Conservation (phyloP, 352 stramenopile genomes). For the Phytophthora nicotianae region DNA sequence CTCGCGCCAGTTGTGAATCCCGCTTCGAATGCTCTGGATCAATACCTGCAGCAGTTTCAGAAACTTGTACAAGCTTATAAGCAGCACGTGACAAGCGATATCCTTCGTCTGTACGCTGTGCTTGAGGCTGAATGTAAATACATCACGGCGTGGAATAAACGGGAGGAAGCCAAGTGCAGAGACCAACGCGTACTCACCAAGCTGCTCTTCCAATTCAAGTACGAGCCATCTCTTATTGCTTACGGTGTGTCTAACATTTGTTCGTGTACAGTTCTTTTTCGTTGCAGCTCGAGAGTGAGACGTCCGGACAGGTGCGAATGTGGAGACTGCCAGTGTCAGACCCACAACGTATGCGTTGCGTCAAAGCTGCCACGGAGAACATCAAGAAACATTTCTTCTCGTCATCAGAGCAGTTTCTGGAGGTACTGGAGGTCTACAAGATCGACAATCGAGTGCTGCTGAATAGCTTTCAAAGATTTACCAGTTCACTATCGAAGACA, state of each 20-base stretch:
- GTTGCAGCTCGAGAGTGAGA: conserved; percentile 71
- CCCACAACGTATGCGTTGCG: conserved; percentile 61
- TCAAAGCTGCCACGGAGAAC: conserved; percentile 75
- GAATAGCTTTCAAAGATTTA: conserved; percentile 58
- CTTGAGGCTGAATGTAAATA: conserved; percentile 53
- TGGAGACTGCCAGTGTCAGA: conserved; percentile 50
- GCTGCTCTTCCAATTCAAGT: conserved; percentile 57
- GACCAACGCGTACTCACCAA: conserved; percentile 44
- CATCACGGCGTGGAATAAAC: conserved; percentile 40
- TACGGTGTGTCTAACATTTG: conserved; percentile 2
- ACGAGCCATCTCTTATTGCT: neutral
- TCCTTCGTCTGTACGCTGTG: conserved; percentile 52
- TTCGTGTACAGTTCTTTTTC: conserved; percentile 50
- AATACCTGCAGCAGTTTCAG: conserved; percentile 34
- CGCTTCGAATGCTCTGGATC: conserved; percentile 13
- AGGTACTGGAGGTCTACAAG: conserved; percentile 84
- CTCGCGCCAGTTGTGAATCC: conserved; percentile 2
- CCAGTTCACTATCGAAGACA: conserved; percentile 21
- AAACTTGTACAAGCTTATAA: conserved; percentile 37
- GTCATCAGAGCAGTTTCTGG: conserved; percentile 20
- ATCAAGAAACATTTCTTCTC: conserved; percentile 61
- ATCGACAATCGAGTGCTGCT: conserved; percentile 75
- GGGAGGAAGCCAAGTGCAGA: conserved; percentile 33
- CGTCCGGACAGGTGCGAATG: conserved; percentile 53
- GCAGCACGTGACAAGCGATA: conserved; percentile 34